A percentile compares a stretch with the other conserved stretches of the same genome.
Evolutionary conservation across 2,329 filamentous ascomycete genomes (phyloP).

Genomic region (Neoarthrinium moseri): DNA sequence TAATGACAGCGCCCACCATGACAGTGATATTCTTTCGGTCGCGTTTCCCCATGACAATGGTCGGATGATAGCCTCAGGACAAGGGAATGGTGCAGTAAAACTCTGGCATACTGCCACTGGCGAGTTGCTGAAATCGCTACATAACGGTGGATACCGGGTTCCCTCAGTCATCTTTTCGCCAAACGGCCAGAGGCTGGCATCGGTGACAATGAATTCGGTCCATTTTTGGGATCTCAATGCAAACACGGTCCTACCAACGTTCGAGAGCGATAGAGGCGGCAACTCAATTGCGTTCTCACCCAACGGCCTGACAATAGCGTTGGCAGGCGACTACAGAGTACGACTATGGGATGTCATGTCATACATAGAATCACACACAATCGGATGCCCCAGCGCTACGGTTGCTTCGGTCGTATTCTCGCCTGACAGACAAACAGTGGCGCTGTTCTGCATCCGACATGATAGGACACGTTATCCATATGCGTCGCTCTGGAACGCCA

Average conservation of each 20-base stretch:
- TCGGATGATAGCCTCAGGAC: slow-evolving; percentile 20
- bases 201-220: not conserved
- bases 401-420: too few species aligned
- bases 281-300: not conserved
- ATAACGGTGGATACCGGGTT: not conserved
- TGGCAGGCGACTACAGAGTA: not conserved
- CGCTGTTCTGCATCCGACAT: too few species aligned
- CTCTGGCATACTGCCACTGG: not conserved
- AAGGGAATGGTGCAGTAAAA: slow-evolving; percentile 11
- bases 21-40: not conserved
- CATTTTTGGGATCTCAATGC: not conserved
- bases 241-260: not conserved
- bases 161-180: not conserved
- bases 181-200: not conserved
- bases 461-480: too few species aligned
- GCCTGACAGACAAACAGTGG: too few species aligned
- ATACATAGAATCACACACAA: too few species aligned
- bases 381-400: too few species aligned
- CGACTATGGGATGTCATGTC: not conserved
- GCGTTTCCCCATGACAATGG: not conserved
- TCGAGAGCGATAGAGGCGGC: not conserved
- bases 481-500: too few species aligned
- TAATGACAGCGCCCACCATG: too few species aligned
- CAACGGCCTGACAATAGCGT: not conserved
- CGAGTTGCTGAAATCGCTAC: not conserved